Conservation (phyloP, 306 rosid species). For the Dryas octopetala region DNA sequence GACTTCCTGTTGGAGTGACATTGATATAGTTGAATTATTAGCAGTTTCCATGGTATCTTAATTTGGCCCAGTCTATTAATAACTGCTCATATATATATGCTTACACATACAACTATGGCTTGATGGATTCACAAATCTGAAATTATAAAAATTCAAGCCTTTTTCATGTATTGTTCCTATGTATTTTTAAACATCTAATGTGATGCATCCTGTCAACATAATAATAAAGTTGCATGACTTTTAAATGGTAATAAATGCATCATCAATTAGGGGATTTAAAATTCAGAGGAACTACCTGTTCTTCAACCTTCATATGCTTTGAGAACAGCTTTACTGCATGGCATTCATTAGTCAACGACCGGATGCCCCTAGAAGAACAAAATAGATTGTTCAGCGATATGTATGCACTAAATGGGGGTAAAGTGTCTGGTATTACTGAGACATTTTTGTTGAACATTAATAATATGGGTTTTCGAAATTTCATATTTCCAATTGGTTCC, state of each 20-base stretch:
- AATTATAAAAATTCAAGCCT: background rate
- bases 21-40: background rate
- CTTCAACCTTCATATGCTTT: slow-evolving; percentile 83
- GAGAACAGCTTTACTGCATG: slow-evolving; percentile 76
- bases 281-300: slow-evolving; percentile 51
- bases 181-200: background rate
- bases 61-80: too few species aligned
- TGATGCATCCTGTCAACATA: too few species aligned
- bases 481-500: background rate
- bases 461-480: background rate
- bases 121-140: background rate
- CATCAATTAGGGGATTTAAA: background rate
- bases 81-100: background rate
- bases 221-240: too few species aligned
- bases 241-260: background rate
- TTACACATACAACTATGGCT: background rate
- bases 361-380: slow-evolving; percentile 52
- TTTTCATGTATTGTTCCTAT: background rate
- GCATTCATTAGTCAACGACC: slow-evolving; percentile 65
- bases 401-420: background rate
- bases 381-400: slow-evolving; percentile 15
- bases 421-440: background rate
- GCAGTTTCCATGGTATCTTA: background rate
- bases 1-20: background rate
- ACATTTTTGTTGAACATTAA: background rate